Conservation (phyloP, 23 red algal genomes). For the Gracilaria gracilis region DNA sequence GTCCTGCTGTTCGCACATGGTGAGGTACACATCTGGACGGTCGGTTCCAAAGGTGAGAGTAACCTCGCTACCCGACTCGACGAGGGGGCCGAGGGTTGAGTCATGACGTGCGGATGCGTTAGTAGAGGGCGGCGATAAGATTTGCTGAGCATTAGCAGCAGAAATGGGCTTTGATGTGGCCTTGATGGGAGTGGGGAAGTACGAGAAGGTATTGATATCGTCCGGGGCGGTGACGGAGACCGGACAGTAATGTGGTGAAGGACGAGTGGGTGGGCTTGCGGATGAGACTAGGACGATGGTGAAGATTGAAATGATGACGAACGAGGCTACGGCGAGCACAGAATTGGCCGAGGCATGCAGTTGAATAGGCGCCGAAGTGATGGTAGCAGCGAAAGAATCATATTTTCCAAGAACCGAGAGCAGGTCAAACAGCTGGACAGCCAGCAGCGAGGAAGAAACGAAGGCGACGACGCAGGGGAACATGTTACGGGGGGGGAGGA, state of each 20-base stretch:
- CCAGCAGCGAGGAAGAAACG: not conserved
- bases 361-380: not conserved
- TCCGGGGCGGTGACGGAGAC: conserved; percentile 11
- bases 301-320: conserved; percentile 28
- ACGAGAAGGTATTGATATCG: conserved; percentile 13
- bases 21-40: conserved; percentile 39
- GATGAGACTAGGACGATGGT: conserved; percentile 2
- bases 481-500: not conserved
- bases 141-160: not conserved
- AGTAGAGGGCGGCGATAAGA: not conserved
- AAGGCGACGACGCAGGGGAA: not conserved
- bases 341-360: not conserved
- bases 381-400: not conserved
- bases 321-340: conserved; percentile 2
- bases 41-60: conserved; percentile 35
- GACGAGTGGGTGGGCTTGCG: not conserved
- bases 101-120: not conserved
- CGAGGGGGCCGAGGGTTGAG: not conserved
- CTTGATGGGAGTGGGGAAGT: conserved; percentile 8
- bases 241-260: not conserved
- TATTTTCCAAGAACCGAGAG: not conserved
- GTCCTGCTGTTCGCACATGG: conserved; percentile 11
- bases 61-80: not conserved
- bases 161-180: not conserved
- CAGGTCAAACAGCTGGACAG: not conserved